phyloP scores from a whole-genome alignment of 257 asterid species.

The Solanum ahanhuiri region DNA sequence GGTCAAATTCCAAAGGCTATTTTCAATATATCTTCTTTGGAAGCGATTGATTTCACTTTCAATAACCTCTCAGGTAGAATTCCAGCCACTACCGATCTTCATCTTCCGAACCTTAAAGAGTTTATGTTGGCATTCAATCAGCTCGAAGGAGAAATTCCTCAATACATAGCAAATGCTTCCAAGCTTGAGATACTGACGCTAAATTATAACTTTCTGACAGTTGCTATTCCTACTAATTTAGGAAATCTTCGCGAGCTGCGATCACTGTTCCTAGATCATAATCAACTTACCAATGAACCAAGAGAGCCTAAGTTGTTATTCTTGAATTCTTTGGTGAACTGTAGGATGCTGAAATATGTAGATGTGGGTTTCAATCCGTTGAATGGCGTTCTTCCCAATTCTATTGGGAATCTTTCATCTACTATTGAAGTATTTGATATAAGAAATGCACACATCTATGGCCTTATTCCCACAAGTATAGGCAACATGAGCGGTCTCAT shows the following conservation, averaged over 20 bases:
- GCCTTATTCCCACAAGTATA: neutral
- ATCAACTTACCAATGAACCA: constrained; percentile 3
- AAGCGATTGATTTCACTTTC: neutral
- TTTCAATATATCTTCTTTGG: neutral
- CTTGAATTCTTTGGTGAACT: constrained; percentile 16
- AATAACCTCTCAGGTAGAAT: constrained; percentile 7
- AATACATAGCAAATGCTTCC: constrained; percentile 18
- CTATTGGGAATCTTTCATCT: constrained; percentile 20
- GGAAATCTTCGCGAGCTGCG: constrained; percentile 15
- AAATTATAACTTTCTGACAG: constrained; percentile 1
- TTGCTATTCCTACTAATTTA: constrained; percentile 15
- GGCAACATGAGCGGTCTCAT: neutral
- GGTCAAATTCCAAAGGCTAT: neutral
- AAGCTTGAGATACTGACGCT: neutral
- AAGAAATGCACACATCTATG: neutral
- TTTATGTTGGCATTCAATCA: constrained; percentile 8
- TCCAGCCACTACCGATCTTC: constrained; percentile 7
- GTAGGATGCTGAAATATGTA: constrained; percentile 12
- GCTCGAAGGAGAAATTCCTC: constrained; percentile 16
- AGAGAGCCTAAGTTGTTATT: constrained; percentile 4
- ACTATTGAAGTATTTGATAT: constrained; percentile 3
- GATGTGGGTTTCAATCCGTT: constrained; percentile 7
- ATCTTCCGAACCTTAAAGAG: constrained; percentile 16
- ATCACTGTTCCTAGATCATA: constrained; percentile 1
- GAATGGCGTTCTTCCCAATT: constrained; percentile 13